Conservation (phyloP, 2,329 filamentous ascomycete species). For the Colletotrichum sp. region DNA sequence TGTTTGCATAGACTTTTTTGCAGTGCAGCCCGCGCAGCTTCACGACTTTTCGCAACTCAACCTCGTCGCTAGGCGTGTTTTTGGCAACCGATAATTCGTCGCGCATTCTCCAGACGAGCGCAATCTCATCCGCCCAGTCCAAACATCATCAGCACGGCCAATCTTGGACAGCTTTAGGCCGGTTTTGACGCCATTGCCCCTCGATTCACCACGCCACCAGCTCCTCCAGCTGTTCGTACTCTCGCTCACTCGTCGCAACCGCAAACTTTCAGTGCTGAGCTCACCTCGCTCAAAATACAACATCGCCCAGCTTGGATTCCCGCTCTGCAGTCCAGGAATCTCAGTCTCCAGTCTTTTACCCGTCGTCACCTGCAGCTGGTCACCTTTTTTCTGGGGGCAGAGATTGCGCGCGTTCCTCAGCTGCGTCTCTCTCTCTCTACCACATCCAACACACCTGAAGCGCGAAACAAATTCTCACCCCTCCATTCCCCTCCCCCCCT, state of each 20-base stretch:
- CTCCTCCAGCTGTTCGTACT: neutral
- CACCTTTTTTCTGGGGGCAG: neutral
- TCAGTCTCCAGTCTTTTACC: neutral
- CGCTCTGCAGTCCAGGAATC: neutral
- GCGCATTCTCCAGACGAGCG: slow-evolving; percentile 6
- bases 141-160: neutral
- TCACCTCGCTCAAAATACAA: neutral
- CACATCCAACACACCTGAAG: slow-evolving; percentile 19
- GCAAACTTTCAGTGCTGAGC: neutral
- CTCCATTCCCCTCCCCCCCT: slow-evolving; percentile 16
- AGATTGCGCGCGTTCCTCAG: slow-evolving; percentile 17
- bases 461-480: slow-evolving; percentile 18
- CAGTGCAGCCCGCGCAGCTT: neutral
- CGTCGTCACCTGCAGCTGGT: neutral
- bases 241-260: neutral
- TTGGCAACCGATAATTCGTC: neutral
- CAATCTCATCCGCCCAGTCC: slow-evolving; percentile 6
- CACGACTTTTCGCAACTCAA: neutral
- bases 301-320: neutral
- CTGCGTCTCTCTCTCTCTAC: neutral
- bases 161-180: neutral
- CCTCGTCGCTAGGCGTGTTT: neutral
- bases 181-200: slow-evolving; percentile 6
- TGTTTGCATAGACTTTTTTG: slow-evolving; percentile 13
- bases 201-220: slow-evolving; percentile 13